Evolutionary conservation across 1,284 basidiomycete species (phyloP).

Genomic region (Marasmius oreades): DNA sequence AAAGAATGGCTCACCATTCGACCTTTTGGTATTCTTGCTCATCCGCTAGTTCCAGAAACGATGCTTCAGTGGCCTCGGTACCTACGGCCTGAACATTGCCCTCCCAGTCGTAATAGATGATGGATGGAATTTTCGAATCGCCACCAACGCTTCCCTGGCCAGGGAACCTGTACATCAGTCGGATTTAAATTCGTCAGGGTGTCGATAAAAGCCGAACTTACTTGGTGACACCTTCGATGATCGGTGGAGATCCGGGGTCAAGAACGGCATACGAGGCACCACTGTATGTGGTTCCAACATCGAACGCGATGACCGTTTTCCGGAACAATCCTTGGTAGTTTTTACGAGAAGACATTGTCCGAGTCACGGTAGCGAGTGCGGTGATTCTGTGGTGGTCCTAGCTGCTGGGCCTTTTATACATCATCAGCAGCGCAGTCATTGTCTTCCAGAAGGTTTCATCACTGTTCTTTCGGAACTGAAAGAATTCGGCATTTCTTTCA

Average conservation of each 20-base stretch:
- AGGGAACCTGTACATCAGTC: neutral
- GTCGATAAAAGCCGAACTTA: neutral
- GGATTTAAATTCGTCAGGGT: neutral
- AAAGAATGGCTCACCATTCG: neutral
- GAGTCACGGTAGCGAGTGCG: neutral
- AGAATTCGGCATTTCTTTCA: neutral
- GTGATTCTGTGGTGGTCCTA: neutral
- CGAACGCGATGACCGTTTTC: conserved; percentile 44
- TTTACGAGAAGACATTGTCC: neutral
- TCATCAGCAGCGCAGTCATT: neutral
- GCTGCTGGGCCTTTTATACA: neutral
- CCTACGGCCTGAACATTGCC: conserved; percentile 46
- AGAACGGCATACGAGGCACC: conserved; percentile 31
- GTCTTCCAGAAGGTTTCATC: neutral
- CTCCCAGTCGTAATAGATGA: conserved; percentile 48
- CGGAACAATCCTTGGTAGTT: conserved; percentile 30
- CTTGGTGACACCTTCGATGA: conserved; percentile 5
- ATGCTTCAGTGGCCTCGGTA: conserved; percentile 46
- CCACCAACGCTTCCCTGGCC: conserved; percentile 15
- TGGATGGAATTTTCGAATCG: conserved; percentile 53
- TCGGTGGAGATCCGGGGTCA: conserved; percentile 8
- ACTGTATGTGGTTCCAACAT: conserved; percentile 51
- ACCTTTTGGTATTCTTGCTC: neutral
- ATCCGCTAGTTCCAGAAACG: conserved; percentile 36
- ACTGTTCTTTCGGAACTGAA: neutral